A percentile compares a stretch with the other conserved stretches of the same genome.
Conservation (phyloP, 2,329 filamentous ascomycete species). For the Saccharata proteae region DNA sequence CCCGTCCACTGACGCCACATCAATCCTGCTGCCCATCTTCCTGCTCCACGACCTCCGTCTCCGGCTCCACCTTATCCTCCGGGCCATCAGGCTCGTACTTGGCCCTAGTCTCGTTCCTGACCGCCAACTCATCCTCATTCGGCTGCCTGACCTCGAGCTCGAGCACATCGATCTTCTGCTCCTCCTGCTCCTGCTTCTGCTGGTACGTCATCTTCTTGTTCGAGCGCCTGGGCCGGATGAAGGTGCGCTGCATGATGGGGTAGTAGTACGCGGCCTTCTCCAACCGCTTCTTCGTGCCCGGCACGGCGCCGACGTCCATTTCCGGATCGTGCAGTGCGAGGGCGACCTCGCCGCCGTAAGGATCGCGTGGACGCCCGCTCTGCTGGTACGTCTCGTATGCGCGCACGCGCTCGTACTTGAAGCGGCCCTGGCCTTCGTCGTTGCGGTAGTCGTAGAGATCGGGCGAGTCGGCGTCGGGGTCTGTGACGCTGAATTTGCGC, state of each 20-base stretch:
- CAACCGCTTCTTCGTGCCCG: conserved; percentile 14
- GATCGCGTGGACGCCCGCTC: conserved; percentile 36
- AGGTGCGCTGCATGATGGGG: conserved; percentile 45
- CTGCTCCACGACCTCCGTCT: no score
- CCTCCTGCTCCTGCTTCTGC: conserved; percentile 27
- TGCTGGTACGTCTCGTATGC: conserved; percentile 50
- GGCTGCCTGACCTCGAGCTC: conserved; percentile 41
- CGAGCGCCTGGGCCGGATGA: conserved; percentile 33
- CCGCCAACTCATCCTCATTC: conserved; percentile 34
- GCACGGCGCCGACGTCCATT: conserved; percentile 11
- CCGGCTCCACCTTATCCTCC: no score
- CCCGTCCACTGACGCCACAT: no score
- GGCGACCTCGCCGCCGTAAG: conserved; percentile 44
- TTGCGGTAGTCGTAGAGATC: conserved; percentile 22
- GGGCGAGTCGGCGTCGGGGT: conserved; percentile 43
- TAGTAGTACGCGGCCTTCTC: conserved; percentile 49
- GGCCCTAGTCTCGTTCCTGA: conserved; percentile 3
- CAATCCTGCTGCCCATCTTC: no score
- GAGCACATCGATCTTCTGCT: conserved; percentile 39
- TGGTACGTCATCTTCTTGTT: no score
- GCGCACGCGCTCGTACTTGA: conserved; percentile 45
- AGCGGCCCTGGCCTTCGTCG: conserved; percentile 31
- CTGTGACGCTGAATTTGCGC: conserved; percentile 41
- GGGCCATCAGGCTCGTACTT: no score
- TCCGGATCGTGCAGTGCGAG: conserved; percentile 45